Conservation (phyloP, 1,284 basidiomycete genomes). For the Ustilago cynodontis region DNA sequence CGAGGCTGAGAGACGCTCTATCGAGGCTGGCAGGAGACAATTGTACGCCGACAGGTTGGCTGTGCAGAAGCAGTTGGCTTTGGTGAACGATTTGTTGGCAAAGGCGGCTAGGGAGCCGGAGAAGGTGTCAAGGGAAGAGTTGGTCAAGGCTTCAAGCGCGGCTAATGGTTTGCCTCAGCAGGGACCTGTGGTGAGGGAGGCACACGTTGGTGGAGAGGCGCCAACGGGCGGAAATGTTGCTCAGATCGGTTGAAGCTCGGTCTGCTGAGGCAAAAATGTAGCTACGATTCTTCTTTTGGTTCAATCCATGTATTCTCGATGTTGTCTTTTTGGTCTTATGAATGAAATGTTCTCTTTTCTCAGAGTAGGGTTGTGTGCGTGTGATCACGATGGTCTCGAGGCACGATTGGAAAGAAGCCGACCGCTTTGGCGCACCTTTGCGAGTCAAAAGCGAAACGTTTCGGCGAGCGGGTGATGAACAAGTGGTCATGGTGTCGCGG, state of each 20-base stretch:
- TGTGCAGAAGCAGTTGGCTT: slow-evolving; percentile 64
- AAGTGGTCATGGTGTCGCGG: no score
- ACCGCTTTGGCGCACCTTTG: no score
- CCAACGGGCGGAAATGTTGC: slow-evolving; percentile 39
- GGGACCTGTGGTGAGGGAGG: slow-evolving; percentile 63
- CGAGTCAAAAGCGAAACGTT: no score
- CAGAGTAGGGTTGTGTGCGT: background rate
- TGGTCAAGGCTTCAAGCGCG: slow-evolving; percentile 49
- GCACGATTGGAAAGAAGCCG: no score
- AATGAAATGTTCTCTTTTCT: background rate
- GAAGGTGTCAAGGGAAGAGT: slow-evolving; percentile 51
- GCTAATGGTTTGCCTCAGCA: slow-evolving; percentile 64
- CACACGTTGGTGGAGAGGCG: slow-evolving; percentile 6
- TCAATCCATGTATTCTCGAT: slow-evolving; percentile 4
- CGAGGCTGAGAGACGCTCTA: slow-evolving; percentile 60
- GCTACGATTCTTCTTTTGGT: background rate
- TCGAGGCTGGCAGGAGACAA: slow-evolving; percentile 65
- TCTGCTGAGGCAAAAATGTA: background rate
- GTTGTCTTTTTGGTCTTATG: background rate
- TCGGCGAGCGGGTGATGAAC: no score
- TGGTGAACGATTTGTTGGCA: slow-evolving; percentile 63
- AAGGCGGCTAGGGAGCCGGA: slow-evolving; percentile 60
- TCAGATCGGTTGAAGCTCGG: slow-evolving; percentile 37
- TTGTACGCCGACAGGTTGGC: slow-evolving; percentile 65
- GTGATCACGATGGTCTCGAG: no score